These are phyloP conservation scores for Trichosanthes truncata DNA, from an alignment of 306 rosid genomes.

Conservation along the genomic window DNA sequence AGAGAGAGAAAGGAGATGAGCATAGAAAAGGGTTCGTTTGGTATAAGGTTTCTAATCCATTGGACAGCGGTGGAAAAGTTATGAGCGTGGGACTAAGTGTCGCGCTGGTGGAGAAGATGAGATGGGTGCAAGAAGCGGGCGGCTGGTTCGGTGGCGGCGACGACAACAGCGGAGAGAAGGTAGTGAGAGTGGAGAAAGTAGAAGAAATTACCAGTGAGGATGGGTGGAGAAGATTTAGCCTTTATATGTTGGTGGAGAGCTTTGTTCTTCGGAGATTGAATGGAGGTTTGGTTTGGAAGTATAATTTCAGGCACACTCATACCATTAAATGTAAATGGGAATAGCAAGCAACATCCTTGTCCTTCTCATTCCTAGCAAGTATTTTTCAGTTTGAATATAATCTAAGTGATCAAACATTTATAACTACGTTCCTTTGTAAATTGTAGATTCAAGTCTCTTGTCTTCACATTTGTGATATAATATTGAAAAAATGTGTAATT, in stretches of 20 bases:
- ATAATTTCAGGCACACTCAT: conserved; percentile 11
- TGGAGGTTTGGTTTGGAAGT: conserved; percentile 1
- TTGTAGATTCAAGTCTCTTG: not conserved
- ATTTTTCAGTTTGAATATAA: not conserved
- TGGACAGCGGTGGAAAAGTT: conserved; percentile 17
- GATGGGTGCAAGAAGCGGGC: conserved; percentile 65
- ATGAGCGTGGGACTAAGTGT: conserved; percentile 45
- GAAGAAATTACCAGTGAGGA: conserved; percentile 32
- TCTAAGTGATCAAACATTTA: not conserved
- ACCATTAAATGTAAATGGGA: conserved; percentile 9
- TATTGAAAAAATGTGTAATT: not conserved
- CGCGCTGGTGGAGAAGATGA: conserved; percentile 52
- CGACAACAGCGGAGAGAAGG: conserved; percentile 19
- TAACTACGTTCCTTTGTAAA: not conserved
- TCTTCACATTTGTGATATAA: not conserved
- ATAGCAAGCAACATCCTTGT: not conserved
- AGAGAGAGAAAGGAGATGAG: conserved; percentile 25
- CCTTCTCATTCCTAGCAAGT: not conserved
- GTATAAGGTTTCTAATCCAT: conserved; percentile 35
- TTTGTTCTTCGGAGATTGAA: conserved; percentile 7
- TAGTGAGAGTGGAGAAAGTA: conserved; percentile 31
- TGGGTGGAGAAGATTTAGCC: conserved; percentile 9
- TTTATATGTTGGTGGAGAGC: conserved; percentile 14
- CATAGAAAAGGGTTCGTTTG: conserved; percentile 39
- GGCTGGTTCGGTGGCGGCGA: conserved; percentile 59